Evolutionary conservation across 495 filamentous ascomycete species (phyloP).

Genomic region (Aspergillus sclerotiicarbonarius): DNA sequence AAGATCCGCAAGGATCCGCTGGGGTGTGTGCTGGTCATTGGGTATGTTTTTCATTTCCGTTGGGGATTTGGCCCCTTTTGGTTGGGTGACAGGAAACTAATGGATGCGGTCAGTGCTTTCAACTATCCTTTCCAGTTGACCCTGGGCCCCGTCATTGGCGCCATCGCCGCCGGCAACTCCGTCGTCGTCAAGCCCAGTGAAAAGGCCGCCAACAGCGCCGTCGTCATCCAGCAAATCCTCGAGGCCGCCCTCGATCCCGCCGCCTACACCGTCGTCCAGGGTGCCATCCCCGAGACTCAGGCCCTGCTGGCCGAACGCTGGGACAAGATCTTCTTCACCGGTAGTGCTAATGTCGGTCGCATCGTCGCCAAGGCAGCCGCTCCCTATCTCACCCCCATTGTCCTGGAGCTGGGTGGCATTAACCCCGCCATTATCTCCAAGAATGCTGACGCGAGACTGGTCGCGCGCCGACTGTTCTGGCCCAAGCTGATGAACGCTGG

Average conservation of each 20-base stretch:
- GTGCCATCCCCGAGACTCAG: constrained; percentile 73
- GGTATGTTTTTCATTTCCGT: constrained; percentile 42
- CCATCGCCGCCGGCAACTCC: constrained; percentile 88
- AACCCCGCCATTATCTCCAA: constrained; percentile 91
- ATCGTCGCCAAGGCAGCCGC: constrained; percentile 93
- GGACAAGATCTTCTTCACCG: constrained; percentile 98
- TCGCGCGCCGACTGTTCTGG: constrained; percentile 83
- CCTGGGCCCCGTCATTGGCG: constrained; percentile 77
- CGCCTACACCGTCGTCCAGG: constrained; percentile 79
- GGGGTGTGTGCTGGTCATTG: constrained; percentile 81
- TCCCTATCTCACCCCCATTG: constrained; percentile 83
- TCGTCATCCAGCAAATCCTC: constrained; percentile 74
- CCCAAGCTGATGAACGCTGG: constrained; percentile 81
- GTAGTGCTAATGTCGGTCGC: constrained; percentile 68
- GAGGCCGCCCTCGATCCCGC: constrained; percentile 70
- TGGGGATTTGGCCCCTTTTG: neutral
- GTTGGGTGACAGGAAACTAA: neutral
- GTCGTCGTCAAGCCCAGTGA: constrained; percentile 89
- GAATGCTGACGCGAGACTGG: constrained; percentile 73
- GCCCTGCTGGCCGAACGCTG: constrained; percentile 83
- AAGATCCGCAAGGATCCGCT: constrained; percentile 87
- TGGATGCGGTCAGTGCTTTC: constrained; percentile 56
- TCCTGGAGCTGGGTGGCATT: constrained; percentile 83
- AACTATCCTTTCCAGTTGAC: constrained; percentile 87
- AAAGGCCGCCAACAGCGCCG: constrained; percentile 68